Conservation (phyloP, 2,329 filamentous ascomycete genomes). For the Huntiella savannae region DNA sequence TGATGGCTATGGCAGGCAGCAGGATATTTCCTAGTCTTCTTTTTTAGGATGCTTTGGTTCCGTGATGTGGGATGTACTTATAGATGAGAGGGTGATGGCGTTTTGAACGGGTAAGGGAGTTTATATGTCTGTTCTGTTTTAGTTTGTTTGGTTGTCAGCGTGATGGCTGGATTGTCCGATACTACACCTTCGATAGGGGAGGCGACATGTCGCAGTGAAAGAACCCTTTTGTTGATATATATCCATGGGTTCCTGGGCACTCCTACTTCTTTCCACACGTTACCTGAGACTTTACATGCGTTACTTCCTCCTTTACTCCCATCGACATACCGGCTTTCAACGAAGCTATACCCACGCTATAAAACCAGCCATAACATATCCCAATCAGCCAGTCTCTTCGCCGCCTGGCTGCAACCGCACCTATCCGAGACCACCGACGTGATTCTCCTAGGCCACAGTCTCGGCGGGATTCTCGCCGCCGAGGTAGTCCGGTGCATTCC, state of each 20-base stretch:
- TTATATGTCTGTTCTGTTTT: too few relatives aligned
- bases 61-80: too few relatives aligned
- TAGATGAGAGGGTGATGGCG: too few relatives aligned
- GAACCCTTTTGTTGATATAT: conserved; percentile 51
- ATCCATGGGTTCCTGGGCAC: conserved; percentile 85
- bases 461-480: conserved; percentile 68
- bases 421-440: conserved; percentile 58
- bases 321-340: conserved; percentile 63
- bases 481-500: conserved; percentile 37
- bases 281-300: conserved; percentile 72
- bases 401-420: conserved; percentile 61
- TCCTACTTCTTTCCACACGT: conserved; percentile 70
- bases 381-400: conserved; percentile 66
- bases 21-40: too few relatives aligned
- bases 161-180: too few relatives aligned
- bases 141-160: too few relatives aligned
- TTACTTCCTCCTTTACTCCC: conserved; percentile 46
- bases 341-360: conserved; percentile 70
- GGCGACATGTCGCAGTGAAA: too few relatives aligned
- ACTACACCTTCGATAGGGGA: too few relatives aligned
- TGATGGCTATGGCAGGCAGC: too few relatives aligned
- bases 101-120: too few relatives aligned
- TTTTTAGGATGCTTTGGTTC: too few relatives aligned
- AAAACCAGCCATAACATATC: conserved; percentile 48
- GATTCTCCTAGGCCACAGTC: conserved; percentile 70